phyloP scores from a whole-genome alignment of 805 yeast species.

The Yarrowia keelungensis region DNA sequence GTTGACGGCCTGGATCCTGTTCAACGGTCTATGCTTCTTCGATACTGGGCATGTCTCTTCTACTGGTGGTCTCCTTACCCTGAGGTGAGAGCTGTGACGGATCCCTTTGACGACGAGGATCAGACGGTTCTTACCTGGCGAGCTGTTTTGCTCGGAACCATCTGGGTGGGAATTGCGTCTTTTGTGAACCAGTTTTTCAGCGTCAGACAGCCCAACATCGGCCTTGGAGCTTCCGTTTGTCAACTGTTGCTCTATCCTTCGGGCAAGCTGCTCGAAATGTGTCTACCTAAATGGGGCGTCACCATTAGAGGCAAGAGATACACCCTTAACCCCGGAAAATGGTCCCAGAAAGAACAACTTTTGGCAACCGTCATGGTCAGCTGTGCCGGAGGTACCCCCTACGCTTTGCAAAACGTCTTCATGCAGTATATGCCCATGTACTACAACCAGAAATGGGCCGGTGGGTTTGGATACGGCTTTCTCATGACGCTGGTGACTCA shows the following conservation, averaged over 20 bases:
- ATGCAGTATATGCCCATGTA: constrained; percentile 8
- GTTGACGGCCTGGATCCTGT: no score
- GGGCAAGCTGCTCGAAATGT: background rate
- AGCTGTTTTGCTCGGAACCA: background rate
- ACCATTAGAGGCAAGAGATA: background rate
- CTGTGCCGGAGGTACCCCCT: constrained; percentile 1
- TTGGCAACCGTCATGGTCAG: constrained; percentile 5
- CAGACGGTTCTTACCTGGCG: constrained; percentile 2
- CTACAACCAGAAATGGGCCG: constrained; percentile 9
- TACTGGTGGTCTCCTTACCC: constrained; percentile 14
- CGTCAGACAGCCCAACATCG: background rate
- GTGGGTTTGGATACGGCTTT: background rate
- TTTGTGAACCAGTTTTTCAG: constrained; percentile 14
- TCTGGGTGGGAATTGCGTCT: background rate
- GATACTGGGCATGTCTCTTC: background rate
- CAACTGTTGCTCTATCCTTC: constrained; percentile 10
- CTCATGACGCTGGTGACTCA: constrained; percentile 4
- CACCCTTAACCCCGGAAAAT: background rate
- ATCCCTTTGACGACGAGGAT: background rate
- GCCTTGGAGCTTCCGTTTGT: background rate
- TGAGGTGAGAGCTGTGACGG: background rate
- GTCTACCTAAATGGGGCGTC: constrained; percentile 2
- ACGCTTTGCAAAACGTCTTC: constrained; percentile 1
- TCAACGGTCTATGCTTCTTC: no score
- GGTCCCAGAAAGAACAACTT: constrained; percentile 8